Conservation (phyloP, 768 basidiomycete species). For the Russula emetica region DNA sequence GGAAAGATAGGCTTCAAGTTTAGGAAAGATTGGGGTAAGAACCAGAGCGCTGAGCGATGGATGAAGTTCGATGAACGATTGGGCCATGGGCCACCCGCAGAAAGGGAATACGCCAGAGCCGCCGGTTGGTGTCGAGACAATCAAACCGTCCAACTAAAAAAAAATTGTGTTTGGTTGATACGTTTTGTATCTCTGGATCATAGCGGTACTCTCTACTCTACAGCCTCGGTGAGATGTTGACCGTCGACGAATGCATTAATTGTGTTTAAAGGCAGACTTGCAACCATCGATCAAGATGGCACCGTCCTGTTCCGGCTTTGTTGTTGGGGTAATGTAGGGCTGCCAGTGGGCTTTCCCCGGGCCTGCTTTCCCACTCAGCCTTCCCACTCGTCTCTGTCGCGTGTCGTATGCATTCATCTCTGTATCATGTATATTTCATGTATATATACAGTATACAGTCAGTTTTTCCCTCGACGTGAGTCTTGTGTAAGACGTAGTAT, state of each 20-base stretch:
- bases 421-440: too few relatives aligned
- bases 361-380: too few relatives aligned
- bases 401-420: too few relatives aligned
- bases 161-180: conserved; percentile 22
- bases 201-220: conserved; percentile 59
- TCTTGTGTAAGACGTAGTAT: conserved; percentile 54
- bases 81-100: conserved; percentile 91
- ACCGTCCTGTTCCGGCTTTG: too few relatives aligned
- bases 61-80: too few relatives aligned
- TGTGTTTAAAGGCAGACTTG: conserved; percentile 86
- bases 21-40: conserved; percentile 93
- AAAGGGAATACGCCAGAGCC: conserved; percentile 93
- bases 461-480: too few relatives aligned
- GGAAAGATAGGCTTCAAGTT: conserved; percentile 86
- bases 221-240: conserved; percentile 92
- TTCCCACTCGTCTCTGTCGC: too few relatives aligned
- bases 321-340: too few relatives aligned
- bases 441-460: too few relatives aligned
- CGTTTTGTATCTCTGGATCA: conserved; percentile 12
- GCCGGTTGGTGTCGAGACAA: conserved; percentile 93
- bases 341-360: too few relatives aligned
- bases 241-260: conserved; percentile 93
- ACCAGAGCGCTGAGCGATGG: conserved; percentile 87
- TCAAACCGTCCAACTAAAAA: conserved; percentile 81
- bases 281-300: too few relatives aligned